Evolutionary conservation across 2,329 filamentous ascomycete species (phyloP).

Genomic region (Cephalotrichum gorgonifer): DNA sequence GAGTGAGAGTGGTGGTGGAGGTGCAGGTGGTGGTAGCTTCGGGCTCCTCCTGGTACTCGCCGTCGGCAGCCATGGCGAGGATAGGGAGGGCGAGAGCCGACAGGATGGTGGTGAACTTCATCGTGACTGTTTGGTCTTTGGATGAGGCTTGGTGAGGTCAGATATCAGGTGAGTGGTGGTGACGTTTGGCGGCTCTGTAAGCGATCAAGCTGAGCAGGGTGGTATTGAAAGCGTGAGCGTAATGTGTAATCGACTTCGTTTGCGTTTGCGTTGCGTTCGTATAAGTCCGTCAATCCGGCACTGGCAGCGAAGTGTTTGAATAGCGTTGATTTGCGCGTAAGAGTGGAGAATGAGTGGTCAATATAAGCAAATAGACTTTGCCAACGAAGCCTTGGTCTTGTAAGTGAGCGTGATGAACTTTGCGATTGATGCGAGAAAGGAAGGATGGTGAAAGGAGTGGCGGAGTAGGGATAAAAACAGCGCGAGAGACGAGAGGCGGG

Average conservation of each 20-base stretch:
- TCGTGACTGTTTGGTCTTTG: conserved; percentile 10
- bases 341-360: conserved; percentile 17
- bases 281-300: conserved; percentile 10
- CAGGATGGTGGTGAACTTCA: conserved; percentile 31
- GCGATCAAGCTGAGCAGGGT: neutral
- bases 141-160: neutral
- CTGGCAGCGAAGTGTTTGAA: conserved; percentile 5
- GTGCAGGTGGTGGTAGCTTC: conserved; percentile 33
- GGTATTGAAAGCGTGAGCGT: neutral
- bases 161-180: neutral
- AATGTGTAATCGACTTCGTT: too few relatives aligned
- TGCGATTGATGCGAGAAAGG: conserved; percentile 7
- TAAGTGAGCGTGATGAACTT: too few relatives aligned
- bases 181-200: neutral
- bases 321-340: conserved; percentile 12
- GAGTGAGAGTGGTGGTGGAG: conserved; percentile 38
- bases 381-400: conserved; percentile 43
- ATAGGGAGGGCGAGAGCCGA: conserved; percentile 41
- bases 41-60: conserved; percentile 23
- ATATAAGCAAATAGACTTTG: conserved; percentile 34
- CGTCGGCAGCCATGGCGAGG: conserved; percentile 32
- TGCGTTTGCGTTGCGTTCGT: conserved; percentile 11
- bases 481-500: neutral
- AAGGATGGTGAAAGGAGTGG: conserved; percentile 4
- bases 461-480: neutral